phyloP scores from a whole-genome alignment of 2,329 filamentous ascomycete species.

The Geosmithia morbida region DNA sequence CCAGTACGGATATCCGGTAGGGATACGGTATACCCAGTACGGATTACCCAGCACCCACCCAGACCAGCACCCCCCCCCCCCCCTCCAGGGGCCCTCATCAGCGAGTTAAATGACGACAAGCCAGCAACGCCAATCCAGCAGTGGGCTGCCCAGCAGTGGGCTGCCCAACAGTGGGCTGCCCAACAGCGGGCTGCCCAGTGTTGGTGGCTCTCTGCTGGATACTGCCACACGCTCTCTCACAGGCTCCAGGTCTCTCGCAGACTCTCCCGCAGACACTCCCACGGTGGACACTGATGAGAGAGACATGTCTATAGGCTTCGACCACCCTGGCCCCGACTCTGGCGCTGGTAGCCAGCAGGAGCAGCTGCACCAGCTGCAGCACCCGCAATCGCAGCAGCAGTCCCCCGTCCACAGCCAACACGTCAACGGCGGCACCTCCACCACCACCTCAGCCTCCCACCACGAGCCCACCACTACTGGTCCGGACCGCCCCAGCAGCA shows the following conservation, averaged over 20 bases:
- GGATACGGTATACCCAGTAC: no score
- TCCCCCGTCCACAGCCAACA: no score
- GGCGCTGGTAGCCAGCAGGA: background rate
- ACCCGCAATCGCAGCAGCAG: no score
- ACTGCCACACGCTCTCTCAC: no score
- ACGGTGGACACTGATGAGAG: no score
- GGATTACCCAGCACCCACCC: background rate
- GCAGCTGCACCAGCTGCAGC: background rate
- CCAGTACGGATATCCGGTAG: no score
- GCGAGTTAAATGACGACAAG: constrained; percentile 1
- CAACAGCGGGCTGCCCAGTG: background rate
- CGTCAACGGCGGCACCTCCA: background rate
- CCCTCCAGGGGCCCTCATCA: background rate
- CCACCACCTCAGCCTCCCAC: background rate
- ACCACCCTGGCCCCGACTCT: background rate
- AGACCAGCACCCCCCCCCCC: background rate
- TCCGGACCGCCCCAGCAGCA: background rate
- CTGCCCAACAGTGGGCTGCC: background rate
- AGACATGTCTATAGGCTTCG: no score
- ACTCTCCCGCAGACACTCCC: no score
- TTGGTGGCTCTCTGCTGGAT: background rate
- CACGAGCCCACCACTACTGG: background rate
- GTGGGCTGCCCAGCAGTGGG: background rate
- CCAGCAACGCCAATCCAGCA: background rate
- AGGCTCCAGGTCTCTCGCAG: no score